phyloP scores from a whole-genome alignment of 805 yeast species.

The Lipomyces mesembrius region DNA sequence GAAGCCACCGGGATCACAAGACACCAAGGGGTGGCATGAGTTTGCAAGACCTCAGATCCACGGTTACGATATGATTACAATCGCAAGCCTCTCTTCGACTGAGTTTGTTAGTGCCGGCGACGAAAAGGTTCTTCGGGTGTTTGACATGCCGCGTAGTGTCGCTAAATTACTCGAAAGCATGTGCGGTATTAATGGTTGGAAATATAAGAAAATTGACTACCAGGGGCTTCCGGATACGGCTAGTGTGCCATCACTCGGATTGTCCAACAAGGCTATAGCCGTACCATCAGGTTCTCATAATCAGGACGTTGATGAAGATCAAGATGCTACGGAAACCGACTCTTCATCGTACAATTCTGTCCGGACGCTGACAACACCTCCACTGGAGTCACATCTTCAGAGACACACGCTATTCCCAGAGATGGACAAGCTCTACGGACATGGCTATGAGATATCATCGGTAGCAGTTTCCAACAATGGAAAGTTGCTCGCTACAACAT shows the following conservation, averaged over 20 bases:
- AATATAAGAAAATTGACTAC: constrained; percentile 14
- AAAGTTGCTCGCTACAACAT: constrained; percentile 79
- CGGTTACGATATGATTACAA: constrained; percentile 93
- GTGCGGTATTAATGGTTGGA: constrained; percentile 50
- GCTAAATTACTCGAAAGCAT: constrained; percentile 62
- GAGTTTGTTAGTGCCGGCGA: constrained; percentile 93
- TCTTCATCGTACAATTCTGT: constrained; percentile 52
- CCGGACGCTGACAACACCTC: constrained; percentile 59
- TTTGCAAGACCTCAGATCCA: constrained; percentile 97
- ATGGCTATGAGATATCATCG: constrained; percentile 90
- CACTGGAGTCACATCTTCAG: constrained; percentile 88
- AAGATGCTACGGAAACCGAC: constrained; percentile 42
- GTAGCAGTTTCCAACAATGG: constrained; percentile 72
- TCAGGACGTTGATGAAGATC: constrained; percentile 41
- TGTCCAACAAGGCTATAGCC: constrained; percentile 84
- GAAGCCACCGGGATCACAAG: constrained; percentile 47
- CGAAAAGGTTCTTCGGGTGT: constrained; percentile 87
- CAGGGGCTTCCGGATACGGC: constrained; percentile 76
- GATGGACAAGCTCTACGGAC: constrained; percentile 91
- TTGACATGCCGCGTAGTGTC: constrained; percentile 83
- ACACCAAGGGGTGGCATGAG: constrained; percentile 71
- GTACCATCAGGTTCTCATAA: constrained; percentile 49
- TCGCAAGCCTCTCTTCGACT: constrained; percentile 62
- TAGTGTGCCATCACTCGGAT: constrained; percentile 87
- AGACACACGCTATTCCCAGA: constrained; percentile 95